Evolutionary conservation across 1,284 basidiomycete genomes (phyloP).

Genomic region (Cerrena zonata): DNA sequence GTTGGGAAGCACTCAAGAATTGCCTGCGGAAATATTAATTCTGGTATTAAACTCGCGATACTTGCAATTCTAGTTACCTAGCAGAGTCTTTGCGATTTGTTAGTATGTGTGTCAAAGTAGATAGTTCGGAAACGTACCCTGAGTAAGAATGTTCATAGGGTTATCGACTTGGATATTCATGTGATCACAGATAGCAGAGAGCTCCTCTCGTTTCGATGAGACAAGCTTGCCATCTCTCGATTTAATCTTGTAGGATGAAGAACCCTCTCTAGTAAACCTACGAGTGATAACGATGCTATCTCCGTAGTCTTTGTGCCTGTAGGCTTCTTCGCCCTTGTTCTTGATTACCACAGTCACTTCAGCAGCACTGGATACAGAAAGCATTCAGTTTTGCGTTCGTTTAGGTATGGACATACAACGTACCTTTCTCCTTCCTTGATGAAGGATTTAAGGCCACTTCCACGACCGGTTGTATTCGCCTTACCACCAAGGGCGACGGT

Average conservation of each 20-base stretch:
- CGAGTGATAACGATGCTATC: conserved; percentile 83
- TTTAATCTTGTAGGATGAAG: conserved; percentile 81
- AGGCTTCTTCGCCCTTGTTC: conserved; percentile 88
- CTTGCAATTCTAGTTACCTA: conserved; percentile 14
- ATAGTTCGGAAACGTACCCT: conserved; percentile 48
- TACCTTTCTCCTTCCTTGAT: conserved; percentile 82
- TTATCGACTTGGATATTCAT: conserved; percentile 98
- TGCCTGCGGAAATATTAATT: conserved; percentile 55
- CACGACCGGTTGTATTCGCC: conserved; percentile 83
- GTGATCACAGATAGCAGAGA: conserved; percentile 84
- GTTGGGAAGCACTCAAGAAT: conserved; percentile 81
- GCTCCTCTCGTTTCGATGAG: conserved; percentile 79
- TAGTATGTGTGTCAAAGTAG: not conserved
- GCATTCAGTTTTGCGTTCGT: not conserved
- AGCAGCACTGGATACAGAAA: conserved; percentile 44
- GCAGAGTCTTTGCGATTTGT: conserved; percentile 34
- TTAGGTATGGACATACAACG: conserved; percentile 22
- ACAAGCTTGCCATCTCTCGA: conserved; percentile 62
- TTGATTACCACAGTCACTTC: conserved; percentile 79
- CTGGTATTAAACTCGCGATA: not conserved
- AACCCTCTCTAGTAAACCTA: conserved; percentile 70
- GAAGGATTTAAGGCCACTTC: conserved; percentile 81
- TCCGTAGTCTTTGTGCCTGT: conserved; percentile 77
- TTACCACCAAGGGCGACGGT: conserved; percentile 93
- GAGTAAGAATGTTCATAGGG: conserved; percentile 90